Evolutionary conservation across 2,329 filamentous ascomycete genomes (phyloP).

Genomic region (Stemphylium vesicarium): DNA sequence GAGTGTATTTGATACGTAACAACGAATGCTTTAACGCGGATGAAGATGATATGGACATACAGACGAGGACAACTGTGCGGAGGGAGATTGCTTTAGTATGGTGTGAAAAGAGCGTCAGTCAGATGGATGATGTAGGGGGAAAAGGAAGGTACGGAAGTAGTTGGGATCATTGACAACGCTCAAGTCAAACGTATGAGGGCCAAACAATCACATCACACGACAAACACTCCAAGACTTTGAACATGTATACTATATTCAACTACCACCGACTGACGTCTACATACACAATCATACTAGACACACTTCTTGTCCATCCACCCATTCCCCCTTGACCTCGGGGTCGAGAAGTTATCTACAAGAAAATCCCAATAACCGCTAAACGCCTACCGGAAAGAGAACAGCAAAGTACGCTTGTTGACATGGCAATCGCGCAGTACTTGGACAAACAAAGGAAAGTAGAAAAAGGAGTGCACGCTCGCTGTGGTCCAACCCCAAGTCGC

Average conservation of each 20-base stretch:
- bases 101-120: too few species aligned
- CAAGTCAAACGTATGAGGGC: too few species aligned
- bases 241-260: constrained; percentile 6
- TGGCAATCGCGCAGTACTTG: not conserved
- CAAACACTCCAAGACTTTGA: not conserved
- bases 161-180: too few species aligned
- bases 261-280: constrained; percentile 1
- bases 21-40: too few species aligned
- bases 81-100: too few species aligned
- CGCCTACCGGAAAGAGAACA: constrained; percentile 2
- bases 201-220: not conserved
- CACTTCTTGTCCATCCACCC: not conserved
- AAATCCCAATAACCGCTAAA: constrained; percentile 7
- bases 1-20: too few species aligned
- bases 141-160: too few species aligned
- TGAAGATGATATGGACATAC: too few species aligned
- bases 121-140: too few species aligned
- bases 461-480: constrained; percentile 5
- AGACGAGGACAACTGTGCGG: too few species aligned
- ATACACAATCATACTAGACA: not conserved
- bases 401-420: constrained; percentile 4
- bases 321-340: not conserved
- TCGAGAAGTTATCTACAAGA: constrained; percentile 12
- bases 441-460: constrained; percentile 7
- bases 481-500: constrained; percentile 3